Evolutionary conservation across 2,329 filamentous ascomycete species (phyloP).

Genomic region (Ceratocystis destructans): DNA sequence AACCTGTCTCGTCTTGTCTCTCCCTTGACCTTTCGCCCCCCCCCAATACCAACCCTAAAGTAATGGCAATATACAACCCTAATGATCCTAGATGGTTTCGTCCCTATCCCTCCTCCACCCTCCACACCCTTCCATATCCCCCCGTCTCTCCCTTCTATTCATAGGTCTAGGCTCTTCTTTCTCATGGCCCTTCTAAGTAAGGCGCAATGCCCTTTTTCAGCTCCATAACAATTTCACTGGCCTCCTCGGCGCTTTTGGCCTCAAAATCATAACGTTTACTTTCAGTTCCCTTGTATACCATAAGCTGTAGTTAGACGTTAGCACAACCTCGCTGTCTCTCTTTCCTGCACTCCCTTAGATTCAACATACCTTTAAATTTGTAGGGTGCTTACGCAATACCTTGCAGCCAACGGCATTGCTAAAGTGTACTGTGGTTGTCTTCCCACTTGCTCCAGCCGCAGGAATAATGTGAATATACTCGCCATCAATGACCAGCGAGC

Average conservation of each 20-base stretch:
- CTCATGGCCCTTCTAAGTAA: constrained; percentile 35
- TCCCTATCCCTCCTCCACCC: no score
- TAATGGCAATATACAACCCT: no score
- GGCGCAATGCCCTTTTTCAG: constrained; percentile 63
- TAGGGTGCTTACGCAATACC: constrained; percentile 64
- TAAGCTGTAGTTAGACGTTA: constrained; percentile 31
- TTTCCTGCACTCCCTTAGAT: background rate
- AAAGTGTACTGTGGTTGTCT: constrained; percentile 71
- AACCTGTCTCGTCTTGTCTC: no score
- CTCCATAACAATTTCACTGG: constrained; percentile 64
- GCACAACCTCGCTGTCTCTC: background rate
- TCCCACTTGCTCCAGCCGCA: constrained; percentile 46
- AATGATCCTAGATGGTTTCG: background rate
- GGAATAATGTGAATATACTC: constrained; percentile 82
- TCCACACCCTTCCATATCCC: background rate
- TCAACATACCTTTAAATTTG: constrained; percentile 56
- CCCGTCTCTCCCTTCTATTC: background rate
- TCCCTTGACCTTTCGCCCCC: no score
- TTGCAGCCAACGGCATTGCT: constrained; percentile 72
- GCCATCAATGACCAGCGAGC: constrained; percentile 65
- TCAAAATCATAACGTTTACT: constrained; percentile 78
- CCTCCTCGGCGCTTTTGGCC: constrained; percentile 56
- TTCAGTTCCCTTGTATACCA: constrained; percentile 63
- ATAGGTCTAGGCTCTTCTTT: constrained; percentile 18
- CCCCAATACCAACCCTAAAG: no score